Evolutionary conservation across 2,329 filamentous ascomycete species (phyloP).

Genomic region (Botrytis fragariae): DNA sequence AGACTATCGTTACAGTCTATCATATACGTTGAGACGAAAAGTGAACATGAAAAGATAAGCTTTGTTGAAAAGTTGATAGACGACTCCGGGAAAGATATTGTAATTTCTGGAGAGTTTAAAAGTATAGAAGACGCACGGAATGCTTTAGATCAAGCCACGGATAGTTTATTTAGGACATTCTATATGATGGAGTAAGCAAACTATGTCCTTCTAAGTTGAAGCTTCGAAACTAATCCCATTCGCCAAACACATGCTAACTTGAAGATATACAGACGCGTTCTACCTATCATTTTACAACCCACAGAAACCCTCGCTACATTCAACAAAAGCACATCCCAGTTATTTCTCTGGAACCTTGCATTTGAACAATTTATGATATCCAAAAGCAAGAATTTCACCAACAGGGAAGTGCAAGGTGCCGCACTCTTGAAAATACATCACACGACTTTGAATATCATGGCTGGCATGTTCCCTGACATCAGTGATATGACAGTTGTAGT

Average conservation of each 20-base stretch:
- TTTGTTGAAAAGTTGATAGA: neutral
- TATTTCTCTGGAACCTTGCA: neutral
- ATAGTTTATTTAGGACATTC: neutral
- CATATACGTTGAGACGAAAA: neutral
- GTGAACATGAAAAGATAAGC: neutral
- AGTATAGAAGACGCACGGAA: neutral
- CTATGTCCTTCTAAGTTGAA: neutral
- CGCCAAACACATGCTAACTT: neutral
- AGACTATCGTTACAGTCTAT: neutral
- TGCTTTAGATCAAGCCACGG: neutral
- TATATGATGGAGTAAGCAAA: neutral
- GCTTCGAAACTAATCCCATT: neutral
- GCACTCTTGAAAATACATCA: neutral
- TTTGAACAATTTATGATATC: neutral
- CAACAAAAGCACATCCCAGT: neutral
- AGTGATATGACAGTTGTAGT: neutral
- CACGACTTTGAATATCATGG: neutral
- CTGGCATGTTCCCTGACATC: neutral
- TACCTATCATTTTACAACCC: neutral
- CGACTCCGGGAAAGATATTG: neutral
- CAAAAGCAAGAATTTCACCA: neutral
- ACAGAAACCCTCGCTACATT: neutral
- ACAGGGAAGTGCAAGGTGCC: neutral
- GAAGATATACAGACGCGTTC: rapidly evolving
- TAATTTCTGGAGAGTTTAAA: neutral